Evolutionary conservation across 768 basidiomycete species (phyloP).

Genomic region (Suillus sp.): DNA sequence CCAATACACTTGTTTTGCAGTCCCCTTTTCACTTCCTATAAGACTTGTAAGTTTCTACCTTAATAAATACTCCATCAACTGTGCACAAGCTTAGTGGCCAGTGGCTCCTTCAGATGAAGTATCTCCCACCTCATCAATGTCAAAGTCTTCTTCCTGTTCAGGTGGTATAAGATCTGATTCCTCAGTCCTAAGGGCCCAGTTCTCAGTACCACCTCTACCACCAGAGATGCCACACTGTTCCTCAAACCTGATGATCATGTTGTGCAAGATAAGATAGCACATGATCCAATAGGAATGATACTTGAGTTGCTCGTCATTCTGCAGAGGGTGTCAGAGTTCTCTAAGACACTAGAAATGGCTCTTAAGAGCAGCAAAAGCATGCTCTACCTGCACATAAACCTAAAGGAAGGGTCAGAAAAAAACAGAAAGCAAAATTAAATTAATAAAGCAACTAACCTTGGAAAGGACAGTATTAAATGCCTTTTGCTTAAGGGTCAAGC

Average conservation of each 20-base stretch:
- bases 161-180: neutral
- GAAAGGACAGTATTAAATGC: neutral
- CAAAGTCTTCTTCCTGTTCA: neutral
- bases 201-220: neutral
- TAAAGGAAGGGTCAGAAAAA: neutral
- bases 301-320: neutral
- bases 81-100: neutral
- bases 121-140: neutral
- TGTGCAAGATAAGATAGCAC: constrained; percentile 12
- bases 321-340: neutral
- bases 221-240: neutral
- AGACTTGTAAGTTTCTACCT: neutral
- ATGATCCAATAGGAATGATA: constrained; percentile 3
- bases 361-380: neutral
- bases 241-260: constrained; percentile 8
- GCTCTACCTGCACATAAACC: neutral
- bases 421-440: neutral
- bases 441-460: neutral
- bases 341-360: neutral
- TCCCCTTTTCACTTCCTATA: neutral
- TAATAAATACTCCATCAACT: neutral
- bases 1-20: neutral
- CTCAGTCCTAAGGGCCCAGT: neutral
- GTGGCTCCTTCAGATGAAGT: neutral
- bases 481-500: neutral